Percentiles rank a stretch among this genome's conserved stretches.
phyloP scores from a whole-genome alignment of 169 alveolate genomes.

The Plasmodium ovale region DNA sequence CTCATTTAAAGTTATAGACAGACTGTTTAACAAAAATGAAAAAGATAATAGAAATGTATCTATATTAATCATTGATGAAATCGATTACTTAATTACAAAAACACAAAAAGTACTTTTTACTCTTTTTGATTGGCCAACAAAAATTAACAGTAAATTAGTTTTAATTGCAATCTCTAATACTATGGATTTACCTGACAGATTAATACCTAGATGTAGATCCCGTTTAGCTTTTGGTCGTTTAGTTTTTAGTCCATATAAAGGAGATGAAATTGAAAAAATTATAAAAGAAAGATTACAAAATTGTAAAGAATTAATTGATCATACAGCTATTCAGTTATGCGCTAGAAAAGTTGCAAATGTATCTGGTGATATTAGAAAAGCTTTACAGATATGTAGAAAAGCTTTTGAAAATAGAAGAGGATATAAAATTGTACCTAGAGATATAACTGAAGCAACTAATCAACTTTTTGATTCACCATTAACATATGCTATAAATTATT shows the following conservation, averaged over 20 bases:
- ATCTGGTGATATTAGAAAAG: constrained; percentile 87
- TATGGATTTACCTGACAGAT: constrained; percentile 88
- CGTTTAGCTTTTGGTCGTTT: constrained; percentile 87
- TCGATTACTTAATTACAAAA: constrained; percentile 83
- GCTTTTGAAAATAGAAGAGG: constrained; percentile 82
- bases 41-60: constrained; percentile 58
- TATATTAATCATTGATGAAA: constrained; percentile 85
- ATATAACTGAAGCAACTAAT: constrained; percentile 82
- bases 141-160: constrained; percentile 84
- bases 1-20: constrained; percentile 47
- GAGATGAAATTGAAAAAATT: constrained; percentile 86
- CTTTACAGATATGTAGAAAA: constrained; percentile 85
- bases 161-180: constrained; percentile 89
- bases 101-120: constrained; percentile 89
- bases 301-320: constrained; percentile 46
- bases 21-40: constrained; percentile 40
- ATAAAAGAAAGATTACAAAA: constrained; percentile 73
- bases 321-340: constrained; percentile 86
- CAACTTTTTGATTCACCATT: constrained; percentile 82
- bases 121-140: constrained; percentile 90
- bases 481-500: constrained; percentile 78
- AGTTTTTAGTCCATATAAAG: constrained; percentile 87
- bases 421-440: constrained; percentile 78
- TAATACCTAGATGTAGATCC: constrained; percentile 85
- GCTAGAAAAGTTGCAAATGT: constrained; percentile 88